phyloP scores from a whole-genome alignment of 257 asterid genomes.

The Lantana camara region DNA sequence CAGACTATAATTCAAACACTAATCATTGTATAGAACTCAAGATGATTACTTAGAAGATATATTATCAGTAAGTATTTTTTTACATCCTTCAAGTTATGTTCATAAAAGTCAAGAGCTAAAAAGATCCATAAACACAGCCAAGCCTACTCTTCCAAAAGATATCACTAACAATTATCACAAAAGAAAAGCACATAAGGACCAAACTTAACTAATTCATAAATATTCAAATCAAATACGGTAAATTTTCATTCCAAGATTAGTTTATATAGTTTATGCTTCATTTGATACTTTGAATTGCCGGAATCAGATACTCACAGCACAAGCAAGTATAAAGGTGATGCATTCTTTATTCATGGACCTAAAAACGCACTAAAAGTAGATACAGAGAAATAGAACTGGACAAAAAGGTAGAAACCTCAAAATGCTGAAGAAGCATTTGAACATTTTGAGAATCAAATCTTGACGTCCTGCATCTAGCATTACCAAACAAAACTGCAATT shows the following conservation, averaged over 20 bases:
- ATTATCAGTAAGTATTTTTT: not conserved
- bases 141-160: not conserved
- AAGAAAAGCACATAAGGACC: not conserved
- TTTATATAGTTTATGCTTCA: constrained; percentile 13
- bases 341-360: not conserved
- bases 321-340: not conserved
- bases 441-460: constrained; percentile 74
- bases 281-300: not conserved
- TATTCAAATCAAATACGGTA: not conserved
- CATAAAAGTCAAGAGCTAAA: constrained; percentile 2
- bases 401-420: constrained; percentile 51
- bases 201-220: not conserved
- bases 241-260: not conserved
- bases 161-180: not conserved
- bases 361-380: constrained; percentile 11
- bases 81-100: not conserved
- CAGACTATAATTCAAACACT: not conserved
- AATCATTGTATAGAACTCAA: not conserved
- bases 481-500: constrained; percentile 56
- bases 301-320: not conserved
- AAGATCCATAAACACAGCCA: not conserved
- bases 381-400: constrained; percentile 8
- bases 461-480: constrained; percentile 83
- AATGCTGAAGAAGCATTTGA: constrained; percentile 64
- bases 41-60: not conserved